Evolutionary conservation across 495 filamentous ascomycete species (phyloP), one percentile per base, ranked within the genome.

Genomic region (Arthonia radiata): DNA sequence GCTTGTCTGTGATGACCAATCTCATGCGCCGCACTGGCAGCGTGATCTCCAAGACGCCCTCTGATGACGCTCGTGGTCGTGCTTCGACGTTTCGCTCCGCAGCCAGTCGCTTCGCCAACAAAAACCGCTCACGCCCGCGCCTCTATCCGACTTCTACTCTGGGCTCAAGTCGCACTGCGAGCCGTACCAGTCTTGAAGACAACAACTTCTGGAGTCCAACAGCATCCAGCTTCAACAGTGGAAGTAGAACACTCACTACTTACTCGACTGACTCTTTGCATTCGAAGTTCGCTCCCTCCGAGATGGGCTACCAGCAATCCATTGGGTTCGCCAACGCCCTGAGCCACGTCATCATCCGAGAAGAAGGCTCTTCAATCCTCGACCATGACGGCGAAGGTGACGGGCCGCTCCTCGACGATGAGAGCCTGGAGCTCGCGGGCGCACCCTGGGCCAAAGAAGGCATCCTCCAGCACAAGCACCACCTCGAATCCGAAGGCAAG

Each of bases 391-490:
- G 47, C 57, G 41, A 38, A 49, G 11, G 7, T 22, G 19, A 22
- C 7, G 19, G 19, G 19, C 7, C 11, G 11, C 19, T 11, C 11
- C 19, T 22, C 11, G 19, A 22, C 19, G 11, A 7, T 6, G 89
- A 94, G 39, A 73, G 68, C 0, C 53, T 97, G 11, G 81, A 86
- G 37, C 65, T 97, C 22, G 68, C 69, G 4, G 86, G 86, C 11
- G 78, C 86, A 5, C 86, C 86, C 5, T 97, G 86, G 86, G 74
- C 89, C 19, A 97, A 99, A 41, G 86, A 99, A 47, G 86, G 86
- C 19, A 76, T 86, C 32, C 52, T 94, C 10, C 83, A 82, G 38
- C 83, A 94, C 49, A 94, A 94, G 48, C 86, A 92, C 44, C 82
- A 93, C 42, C 59, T 93, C 10, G 83, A 93, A 40, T 63, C 73